Evolutionary conservation across 805 yeast species (phyloP), one percentile per base, ranked within the genome.

Genomic region (Geotrichum ghanense): DNA sequence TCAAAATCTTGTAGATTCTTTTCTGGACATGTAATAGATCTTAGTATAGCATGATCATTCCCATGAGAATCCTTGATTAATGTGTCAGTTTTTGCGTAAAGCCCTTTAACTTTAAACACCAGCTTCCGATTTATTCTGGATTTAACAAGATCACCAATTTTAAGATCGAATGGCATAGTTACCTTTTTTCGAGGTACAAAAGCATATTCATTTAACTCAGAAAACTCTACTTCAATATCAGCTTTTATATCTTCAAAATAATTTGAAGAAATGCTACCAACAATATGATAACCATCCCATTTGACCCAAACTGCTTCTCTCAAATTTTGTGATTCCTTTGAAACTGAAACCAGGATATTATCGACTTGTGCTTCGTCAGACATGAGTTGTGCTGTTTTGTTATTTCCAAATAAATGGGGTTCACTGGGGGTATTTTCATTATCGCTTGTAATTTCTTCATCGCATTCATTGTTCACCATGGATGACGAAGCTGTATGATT

Each of bases 81-180:
- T 5, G 47, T 16, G 19, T 20, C 25, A 5, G 35, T 39, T 12
- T 14, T 19, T 9, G 27, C 9, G 19, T 24, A 17, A 21, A 53
- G 41, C 27, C 49, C 50, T 3, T 42, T 12, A 10, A 53, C 47
- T 31, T 50, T 47, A 43, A 27, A 52, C 25, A 39, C 37, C 26
- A 22, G 20, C 27, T 45, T 47, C 42, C 49, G 46, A 34, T 52
- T 49, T 5, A 49, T 42, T 17, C 44, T 47, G n/a, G 45, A 23
- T 43, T 53, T 53, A 20, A 54, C 53, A 19, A 41, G 46, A 35
- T 54, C 56, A 2, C 54, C 56, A 1, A 44, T 37, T 35, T 39
- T 40, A 2, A 54, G 25, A 44, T 54, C 55, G 14, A 54, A 35
- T 21, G 43, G 43, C 16, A 19, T 19, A 31, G 16, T 19, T 4